A percentile compares a stretch with the other conserved stretches of the same genome.
These are phyloP conservation scores for Gardenia jasminoides DNA, from an alignment of 257 asterid genomes.

Conservation along the genomic window DNA sequence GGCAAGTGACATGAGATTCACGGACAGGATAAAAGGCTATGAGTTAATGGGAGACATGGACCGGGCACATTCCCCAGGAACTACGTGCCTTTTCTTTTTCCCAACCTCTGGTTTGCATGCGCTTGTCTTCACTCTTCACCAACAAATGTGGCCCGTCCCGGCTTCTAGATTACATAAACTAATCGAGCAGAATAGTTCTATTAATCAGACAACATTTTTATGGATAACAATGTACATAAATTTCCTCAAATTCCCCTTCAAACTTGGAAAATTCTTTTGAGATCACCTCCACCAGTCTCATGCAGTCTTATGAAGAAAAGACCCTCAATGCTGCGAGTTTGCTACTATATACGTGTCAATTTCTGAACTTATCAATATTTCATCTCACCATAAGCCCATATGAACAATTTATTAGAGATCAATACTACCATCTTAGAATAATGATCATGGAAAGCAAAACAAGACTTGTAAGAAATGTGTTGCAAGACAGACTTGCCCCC, in stretches of 20 bases:
- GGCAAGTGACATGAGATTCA: not conserved
- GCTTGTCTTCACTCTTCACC: not conserved
- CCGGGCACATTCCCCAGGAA: not conserved
- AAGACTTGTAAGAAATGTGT: not conserved
- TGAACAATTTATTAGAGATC: too few species aligned
- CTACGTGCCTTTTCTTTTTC: not conserved
- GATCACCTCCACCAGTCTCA: too few species aligned
- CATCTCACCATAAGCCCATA: too few species aligned
- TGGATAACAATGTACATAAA: too few species aligned
- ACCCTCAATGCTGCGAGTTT: too few species aligned
- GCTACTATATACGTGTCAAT: too few species aligned
- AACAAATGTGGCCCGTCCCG: not conserved
- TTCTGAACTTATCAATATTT: too few species aligned
- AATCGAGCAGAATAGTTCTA: not conserved
- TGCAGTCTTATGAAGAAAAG: too few species aligned
- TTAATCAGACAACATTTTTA: too few species aligned
- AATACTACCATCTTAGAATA: too few species aligned
- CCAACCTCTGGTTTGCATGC: not conserved
- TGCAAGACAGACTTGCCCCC: not conserved
- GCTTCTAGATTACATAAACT: not conserved
- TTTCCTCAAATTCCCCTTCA: too few species aligned
- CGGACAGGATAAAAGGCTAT: not conserved
- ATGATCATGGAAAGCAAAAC: not conserved
- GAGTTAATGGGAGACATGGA: not conserved
- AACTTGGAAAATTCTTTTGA: too few species aligned